Percentiles rank a stretch among this genome's conserved stretches.
Evolutionary conservation across 768 basidiomycete genomes (phyloP).

Genomic region (Leccinum truebloodii): DNA sequence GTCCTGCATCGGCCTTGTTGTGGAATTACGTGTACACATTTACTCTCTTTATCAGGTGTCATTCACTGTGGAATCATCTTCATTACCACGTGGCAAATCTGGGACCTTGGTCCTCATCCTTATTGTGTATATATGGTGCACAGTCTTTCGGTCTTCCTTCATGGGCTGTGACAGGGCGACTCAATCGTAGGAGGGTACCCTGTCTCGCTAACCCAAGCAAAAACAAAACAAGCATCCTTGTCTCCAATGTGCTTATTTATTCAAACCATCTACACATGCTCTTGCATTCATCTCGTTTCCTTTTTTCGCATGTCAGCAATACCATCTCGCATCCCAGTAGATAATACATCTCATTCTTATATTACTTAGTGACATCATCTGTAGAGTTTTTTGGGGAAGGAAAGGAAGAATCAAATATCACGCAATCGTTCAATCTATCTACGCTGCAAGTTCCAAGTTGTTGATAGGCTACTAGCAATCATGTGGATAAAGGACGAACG

Average conservation of each 20-base stretch:
- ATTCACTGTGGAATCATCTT: conserved; percentile 9
- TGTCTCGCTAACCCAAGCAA: not conserved
- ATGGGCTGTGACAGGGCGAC: conserved; percentile 2
- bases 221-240: not conserved
- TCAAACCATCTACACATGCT: not conserved
- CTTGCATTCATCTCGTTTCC: no score
- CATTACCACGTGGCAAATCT: not conserved
- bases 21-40: conserved; percentile 37
- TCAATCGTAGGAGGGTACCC: conserved; percentile 9
- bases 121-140: conserved; percentile 27
- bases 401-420: conserved; percentile 20
- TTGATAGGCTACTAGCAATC: not conserved
- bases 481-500: not conserved
- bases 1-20: conserved; percentile 28
- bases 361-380: conserved; percentile 25
- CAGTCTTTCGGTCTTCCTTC: not conserved
- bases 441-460: not conserved
- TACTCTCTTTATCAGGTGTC: conserved; percentile 15
- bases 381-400: conserved; percentile 19
- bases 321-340: conserved; percentile 18
- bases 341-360: conserved; percentile 18
- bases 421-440: not conserved
- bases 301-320: conserved; percentile 9
- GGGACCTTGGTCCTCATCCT: conserved; percentile 9
- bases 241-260: conserved; percentile 5